Base-by-base conservation (phyloP, 208 protist species). In the Kentomonas sorsogonicus region DNA sequence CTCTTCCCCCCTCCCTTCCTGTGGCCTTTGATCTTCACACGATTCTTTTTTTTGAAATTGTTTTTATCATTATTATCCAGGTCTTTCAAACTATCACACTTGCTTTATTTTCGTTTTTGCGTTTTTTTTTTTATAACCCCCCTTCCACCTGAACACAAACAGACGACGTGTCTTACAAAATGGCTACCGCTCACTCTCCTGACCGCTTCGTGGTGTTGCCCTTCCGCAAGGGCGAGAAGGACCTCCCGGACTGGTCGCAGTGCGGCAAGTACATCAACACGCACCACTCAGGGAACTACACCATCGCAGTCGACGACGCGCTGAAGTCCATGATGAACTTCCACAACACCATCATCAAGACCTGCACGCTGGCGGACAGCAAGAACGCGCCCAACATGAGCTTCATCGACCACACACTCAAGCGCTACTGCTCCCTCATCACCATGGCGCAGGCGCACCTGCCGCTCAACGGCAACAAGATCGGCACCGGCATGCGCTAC, bases 361-460 rank as follows among this genome's bases (percentile, higher is more conserved):
- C 78, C 13, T 90, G 74, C 66, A 60, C 48, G 22, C 54, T 66
- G 7, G 20, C 34, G 18, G 79, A 87, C n/a, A 26, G 60, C 18
- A 89, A 84, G 66, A 41, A 55, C 13, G 48, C 55, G 16, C 80
- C 80, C 13, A 89, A 68, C 23, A 74, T 77, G 33, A 70, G 39
- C 31, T 91, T 91, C 53, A 82, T 89, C 46, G 59, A 82, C 27
- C 51, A 84, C 30, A 87, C 72, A 23, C 70, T 89, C 18, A 75
- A 69, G 23, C 75, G 68, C 11, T 89, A 94, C 62, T 91, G 83
- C 52, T 30, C 82, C 18, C 62, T 86, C 4, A 67, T 94, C 2
- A 76, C 68, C 11, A 84, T 88, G 76, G 79, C 77, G 0, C 83
- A 91, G 68, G 74, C 80, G 0, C 87, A 94, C 43, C 63, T 94